Conservation (phyloP, 1,284 basidiomycete genomes). For the Apiotrichum gamsii region DNA sequence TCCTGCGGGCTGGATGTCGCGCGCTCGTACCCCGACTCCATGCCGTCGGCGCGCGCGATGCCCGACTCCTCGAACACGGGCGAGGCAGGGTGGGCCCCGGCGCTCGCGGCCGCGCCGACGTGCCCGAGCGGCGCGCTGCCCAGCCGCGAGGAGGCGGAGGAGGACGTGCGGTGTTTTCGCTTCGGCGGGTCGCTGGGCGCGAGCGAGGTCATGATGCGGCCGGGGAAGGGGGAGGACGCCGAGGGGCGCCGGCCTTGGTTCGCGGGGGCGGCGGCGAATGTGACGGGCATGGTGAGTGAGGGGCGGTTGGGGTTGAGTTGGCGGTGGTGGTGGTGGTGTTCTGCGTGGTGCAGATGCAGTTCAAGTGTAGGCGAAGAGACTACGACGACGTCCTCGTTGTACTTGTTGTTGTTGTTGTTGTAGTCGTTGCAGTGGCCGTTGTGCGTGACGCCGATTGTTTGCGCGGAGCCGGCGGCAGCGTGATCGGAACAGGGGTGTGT, state of each 20-base stretch:
- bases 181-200: conserved; percentile 5
- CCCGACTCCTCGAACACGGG: conserved; percentile 4
- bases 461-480: too few species aligned
- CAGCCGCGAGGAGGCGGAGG: not conserved
- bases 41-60: not conserved
- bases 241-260: conserved; percentile 4
- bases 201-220: conserved; percentile 9
- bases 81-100: not conserved
- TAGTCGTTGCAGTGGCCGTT: too few species aligned
- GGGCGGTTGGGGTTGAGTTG: not conserved
- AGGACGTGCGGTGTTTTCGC: not conserved
- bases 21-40: not conserved
- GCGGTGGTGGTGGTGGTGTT: too few species aligned
- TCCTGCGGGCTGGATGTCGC: not conserved
- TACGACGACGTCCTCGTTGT: too few species aligned
- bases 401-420: too few species aligned
- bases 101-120: not conserved
- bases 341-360: too few species aligned
- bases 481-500: too few species aligned
- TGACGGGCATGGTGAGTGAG: conserved; percentile 10
- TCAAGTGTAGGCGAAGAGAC: too few species aligned
- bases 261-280: conserved; percentile 9
- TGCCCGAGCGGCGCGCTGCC: not conserved
- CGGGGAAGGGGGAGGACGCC: conserved; percentile 12
- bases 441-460: too few species aligned